Evolutionary conservation across 306 rosid species (phyloP).

Genomic region (Arachis stenosperma): DNA sequence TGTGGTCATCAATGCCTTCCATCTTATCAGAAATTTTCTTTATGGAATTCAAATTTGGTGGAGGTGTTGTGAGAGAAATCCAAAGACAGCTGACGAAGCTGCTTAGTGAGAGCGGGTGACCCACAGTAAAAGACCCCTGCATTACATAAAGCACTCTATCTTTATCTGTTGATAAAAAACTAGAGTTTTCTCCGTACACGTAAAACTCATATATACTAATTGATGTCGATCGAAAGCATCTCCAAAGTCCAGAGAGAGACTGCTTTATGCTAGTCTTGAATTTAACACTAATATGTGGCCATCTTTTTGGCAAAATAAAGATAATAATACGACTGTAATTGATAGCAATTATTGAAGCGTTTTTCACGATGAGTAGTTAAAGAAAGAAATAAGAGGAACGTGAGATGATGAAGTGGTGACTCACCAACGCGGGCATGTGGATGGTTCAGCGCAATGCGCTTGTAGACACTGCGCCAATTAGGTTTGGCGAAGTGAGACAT

Average conservation of each 20-base stretch:
- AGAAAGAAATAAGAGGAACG: conserved; percentile 21
- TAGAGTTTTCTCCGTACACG: conserved; percentile 3
- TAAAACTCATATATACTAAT: neutral
- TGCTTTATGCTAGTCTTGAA: conserved; percentile 4
- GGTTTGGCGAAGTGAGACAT: conserved; percentile 80
- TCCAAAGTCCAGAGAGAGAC: neutral
- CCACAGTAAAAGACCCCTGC: conserved; percentile 86
- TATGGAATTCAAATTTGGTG: conserved; percentile 62
- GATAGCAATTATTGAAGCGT: conserved; percentile 30
- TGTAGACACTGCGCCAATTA: conserved; percentile 66
- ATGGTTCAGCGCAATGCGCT: conserved; percentile 65
- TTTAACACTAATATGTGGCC: neutral
- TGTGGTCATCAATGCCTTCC: conserved; percentile 16
- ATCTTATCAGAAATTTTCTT: conserved; percentile 56
- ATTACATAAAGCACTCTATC: conserved; percentile 38
- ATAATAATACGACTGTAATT: neutral
- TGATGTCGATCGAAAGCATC: conserved; percentile 25
- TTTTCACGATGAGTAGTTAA: neutral
- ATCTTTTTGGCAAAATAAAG: neutral
- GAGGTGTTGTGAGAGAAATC: conserved; percentile 65
- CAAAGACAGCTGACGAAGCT: conserved; percentile 54
- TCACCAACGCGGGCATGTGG: conserved; percentile 61
- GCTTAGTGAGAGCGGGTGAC: conserved; percentile 35
- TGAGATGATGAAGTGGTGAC: conserved; percentile 41
- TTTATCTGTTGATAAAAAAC: conserved; percentile 8